Base-by-base conservation (phyloP, 352 stramenopile species). In the Phytophthora megakarya region DNA sequence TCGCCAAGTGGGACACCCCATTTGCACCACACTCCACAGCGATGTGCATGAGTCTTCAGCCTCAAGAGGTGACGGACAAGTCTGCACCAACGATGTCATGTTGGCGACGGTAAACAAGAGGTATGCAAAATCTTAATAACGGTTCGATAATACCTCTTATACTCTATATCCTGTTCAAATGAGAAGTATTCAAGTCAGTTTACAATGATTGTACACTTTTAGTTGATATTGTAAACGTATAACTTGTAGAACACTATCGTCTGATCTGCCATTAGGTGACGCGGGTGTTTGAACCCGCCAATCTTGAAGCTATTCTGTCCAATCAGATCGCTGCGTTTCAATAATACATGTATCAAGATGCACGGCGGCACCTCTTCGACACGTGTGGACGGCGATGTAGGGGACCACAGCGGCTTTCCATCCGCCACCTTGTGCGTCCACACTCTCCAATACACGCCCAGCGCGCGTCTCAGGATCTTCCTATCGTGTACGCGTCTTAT, bases 401-500 rank as follows among this genome's bases (percentile, higher is more conserved):
- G 23, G 21, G 50, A 50, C 32, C 19, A 55, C 5, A 23, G 15
- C 5, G 37, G 12, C 26, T 18, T 15, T 39, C 19, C 37, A 22
- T 9, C 19, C 1, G 43, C 52, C 15, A 37, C 30, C 16, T 15
- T 47, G 25, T 22, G 12, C 16, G 23, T 57, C 7, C 61, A 66
- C 37, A 64, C 70, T 47, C 61, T 81, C 45, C 44, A 44, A 33
- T 90, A 88, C 61, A 73, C 72, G 30, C 71, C 75, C 50, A 77
- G 65, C 46, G 46, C 75, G 12, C 65, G 70, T 42, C 76, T 92
- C 54, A 84, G 86, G 73, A 84, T 92, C 60, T 92, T 92, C 39
- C 61, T 92, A 6, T 91, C 81, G 1, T 92, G 84, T 92, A 57
- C 16, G 73, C 35, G 42, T 11, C 15, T 44, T 22, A 26, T 46